These are phyloP conservation scores for Cucumis sativus DNA, from an alignment of 306 rosid genomes.

Conservation along the genomic window Cucumber_9930_V3 NC_026657.2:29793001-29793500, in stretches of 20 bases:
- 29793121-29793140: background rate
- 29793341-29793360: background rate
- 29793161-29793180: background rate
- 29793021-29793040: background rate
- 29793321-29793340: background rate
- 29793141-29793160: background rate
- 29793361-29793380: background rate
- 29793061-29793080: background rate
- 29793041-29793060: background rate
- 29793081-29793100: background rate
- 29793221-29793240: constrained; percentile 9
- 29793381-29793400: background rate
- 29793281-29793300: constrained; percentile 4
- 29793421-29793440: too few species aligned
- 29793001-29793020: background rate
- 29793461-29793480: too few species aligned
- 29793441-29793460: too few species aligned
- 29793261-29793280: constrained; percentile 7
- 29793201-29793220: constrained; percentile 15
- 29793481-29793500: too few species aligned
- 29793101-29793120: background rate
- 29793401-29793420: background rate
- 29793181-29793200: constrained; percentile 29
- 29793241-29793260: constrained; percentile 19
- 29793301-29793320: background rate